phyloP scores from a whole-genome alignment of 2,329 filamentous ascomycete species.

The Aspergillus phoenicis region DNA sequence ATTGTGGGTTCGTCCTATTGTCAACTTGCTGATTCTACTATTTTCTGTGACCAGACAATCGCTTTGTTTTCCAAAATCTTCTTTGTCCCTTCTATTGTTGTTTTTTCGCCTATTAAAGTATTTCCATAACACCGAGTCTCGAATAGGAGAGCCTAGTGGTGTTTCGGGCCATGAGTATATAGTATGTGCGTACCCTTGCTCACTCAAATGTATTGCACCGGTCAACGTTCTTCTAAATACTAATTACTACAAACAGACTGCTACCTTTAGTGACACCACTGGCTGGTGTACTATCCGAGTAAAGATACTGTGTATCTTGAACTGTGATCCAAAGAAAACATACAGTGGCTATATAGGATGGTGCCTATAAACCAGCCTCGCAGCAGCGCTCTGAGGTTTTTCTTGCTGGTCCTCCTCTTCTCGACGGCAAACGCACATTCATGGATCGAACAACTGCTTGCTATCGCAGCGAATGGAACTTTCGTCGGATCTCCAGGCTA shows the following conservation, averaged over 20 bases:
- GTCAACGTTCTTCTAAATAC: background rate
- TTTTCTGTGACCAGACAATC: background rate
- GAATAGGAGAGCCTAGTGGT: background rate
- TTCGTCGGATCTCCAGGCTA: slow-evolving; percentile 73
- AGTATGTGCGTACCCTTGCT: background rate
- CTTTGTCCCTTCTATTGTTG: slow-evolving; percentile 5
- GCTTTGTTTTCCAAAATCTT: background rate
- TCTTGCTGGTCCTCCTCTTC: slow-evolving; percentile 31
- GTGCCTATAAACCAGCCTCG: slow-evolving; percentile 10
- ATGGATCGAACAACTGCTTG: slow-evolving; percentile 78
- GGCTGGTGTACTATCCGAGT: slow-evolving; percentile 18
- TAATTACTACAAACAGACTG: slow-evolving; percentile 8
- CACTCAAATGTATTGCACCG: background rate
- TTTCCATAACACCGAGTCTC: background rate
- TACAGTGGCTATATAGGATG: background rate
- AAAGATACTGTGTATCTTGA: background rate
- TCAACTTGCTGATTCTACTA: background rate
- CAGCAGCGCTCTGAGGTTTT: slow-evolving; percentile 11
- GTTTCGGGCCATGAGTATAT: background rate
- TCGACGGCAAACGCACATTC: slow-evolving; percentile 61
- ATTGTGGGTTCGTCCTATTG: slow-evolving; percentile 6
- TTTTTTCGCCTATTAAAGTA: background rate
- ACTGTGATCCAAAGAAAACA: background rate
- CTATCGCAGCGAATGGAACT: slow-evolving; percentile 72
- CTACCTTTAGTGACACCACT: slow-evolving; percentile 14